Conservation (phyloP, 352 stramenopile species). For the Phytopythium ostracodes region DNA sequence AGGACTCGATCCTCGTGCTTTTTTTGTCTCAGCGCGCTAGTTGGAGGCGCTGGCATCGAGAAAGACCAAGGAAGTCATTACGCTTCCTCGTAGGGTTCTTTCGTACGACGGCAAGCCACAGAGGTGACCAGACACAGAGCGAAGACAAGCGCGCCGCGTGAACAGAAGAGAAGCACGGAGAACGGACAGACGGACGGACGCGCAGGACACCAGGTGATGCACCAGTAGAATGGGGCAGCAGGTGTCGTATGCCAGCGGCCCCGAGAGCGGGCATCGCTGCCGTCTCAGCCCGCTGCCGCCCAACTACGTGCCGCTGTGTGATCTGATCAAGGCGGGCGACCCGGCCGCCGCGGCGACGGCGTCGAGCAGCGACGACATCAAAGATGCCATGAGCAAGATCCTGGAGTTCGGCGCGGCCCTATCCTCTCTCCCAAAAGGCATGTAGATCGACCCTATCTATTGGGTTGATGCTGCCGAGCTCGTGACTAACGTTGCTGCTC, state of each 20-base stretch:
- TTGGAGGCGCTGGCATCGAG: neutral
- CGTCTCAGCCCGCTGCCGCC: slow-evolving; percentile 27
- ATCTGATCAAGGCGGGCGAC: slow-evolving; percentile 53
- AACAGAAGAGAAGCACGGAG: neutral
- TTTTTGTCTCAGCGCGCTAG: neutral
- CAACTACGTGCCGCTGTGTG: slow-evolving; percentile 54
- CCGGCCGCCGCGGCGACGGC: slow-evolving; percentile 19
- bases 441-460: neutral
- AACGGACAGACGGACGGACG: neutral
- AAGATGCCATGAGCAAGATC: slow-evolving; percentile 65
- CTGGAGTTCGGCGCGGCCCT: slow-evolving; percentile 59
- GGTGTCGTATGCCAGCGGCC: slow-evolving; percentile 24
- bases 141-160: neutral
- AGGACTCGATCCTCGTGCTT: neutral
- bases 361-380: slow-evolving; percentile 41
- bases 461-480: neutral
- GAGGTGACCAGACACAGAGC: neutral
- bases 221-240: slow-evolving; percentile 52
- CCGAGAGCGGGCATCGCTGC: slow-evolving; percentile 11
- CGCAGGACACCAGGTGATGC: neutral
- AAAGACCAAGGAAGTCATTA: neutral
- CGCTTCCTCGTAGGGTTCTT: neutral
- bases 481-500: neutral
- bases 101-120: neutral
- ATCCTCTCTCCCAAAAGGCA: slow-evolving; percentile 56